A percentile compares a stretch with the other conserved stretches of the same genome.
Conservation (phyloP, 192 early-diverging fungal genomes). For the Mortierella hygrophila region DNA sequence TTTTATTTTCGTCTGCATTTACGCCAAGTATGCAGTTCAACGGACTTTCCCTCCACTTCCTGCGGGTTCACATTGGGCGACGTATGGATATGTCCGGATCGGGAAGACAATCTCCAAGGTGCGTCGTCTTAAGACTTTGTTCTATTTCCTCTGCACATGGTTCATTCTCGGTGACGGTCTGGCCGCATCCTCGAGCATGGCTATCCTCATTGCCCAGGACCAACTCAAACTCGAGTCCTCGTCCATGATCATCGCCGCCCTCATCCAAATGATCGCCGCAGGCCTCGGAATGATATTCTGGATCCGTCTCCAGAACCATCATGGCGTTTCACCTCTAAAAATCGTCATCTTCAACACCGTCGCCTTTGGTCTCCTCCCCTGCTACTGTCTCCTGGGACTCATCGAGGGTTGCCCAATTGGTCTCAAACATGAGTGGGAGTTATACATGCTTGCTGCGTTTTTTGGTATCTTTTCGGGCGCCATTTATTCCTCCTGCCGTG, state of each 20-base stretch:
- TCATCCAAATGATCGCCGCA: slow-evolving; percentile 66
- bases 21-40: slow-evolving; percentile 40
- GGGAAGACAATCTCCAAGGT: slow-evolving; percentile 55
- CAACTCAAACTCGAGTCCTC: slow-evolving; percentile 60
- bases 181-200: slow-evolving; percentile 66
- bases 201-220: slow-evolving; percentile 67
- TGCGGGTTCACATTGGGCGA: slow-evolving; percentile 49
- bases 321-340: slow-evolving; percentile 61
- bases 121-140: slow-evolving; percentile 65
- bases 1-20: slow-evolving; percentile 45
- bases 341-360: slow-evolving; percentile 65
- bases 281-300: slow-evolving; percentile 68
- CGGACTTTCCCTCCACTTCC: slow-evolving; percentile 65
- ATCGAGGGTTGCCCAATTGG: slow-evolving; percentile 57
- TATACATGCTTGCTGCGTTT: slow-evolving; percentile 64
- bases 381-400: slow-evolving; percentile 75
- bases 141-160: slow-evolving; percentile 75
- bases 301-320: slow-evolving; percentile 65
- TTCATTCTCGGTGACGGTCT: slow-evolving; percentile 79
- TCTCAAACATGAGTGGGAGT: slow-evolving; percentile 58
- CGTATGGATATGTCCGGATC: slow-evolving; percentile 57
- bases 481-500: slow-evolving; percentile 62
- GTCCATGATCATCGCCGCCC: slow-evolving; percentile 63
- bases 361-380: slow-evolving; percentile 65
- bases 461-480: slow-evolving; percentile 70